Conservation (phyloP, 2,329 filamentous ascomycete genomes). For the Alternaria infectoria region DNA sequence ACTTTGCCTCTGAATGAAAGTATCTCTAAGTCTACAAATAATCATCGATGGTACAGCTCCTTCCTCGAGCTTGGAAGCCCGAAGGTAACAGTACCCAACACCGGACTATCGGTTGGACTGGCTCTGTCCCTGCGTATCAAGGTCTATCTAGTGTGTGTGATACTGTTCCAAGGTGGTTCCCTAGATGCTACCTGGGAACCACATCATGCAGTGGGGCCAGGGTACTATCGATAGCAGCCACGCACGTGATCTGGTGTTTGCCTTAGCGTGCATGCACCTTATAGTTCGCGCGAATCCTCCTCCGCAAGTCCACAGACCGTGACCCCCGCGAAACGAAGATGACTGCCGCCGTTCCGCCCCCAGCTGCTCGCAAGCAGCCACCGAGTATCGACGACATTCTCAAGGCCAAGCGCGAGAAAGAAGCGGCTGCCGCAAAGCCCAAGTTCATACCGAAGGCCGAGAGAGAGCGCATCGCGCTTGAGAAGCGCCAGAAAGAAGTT, state of each 20-base stretch:
- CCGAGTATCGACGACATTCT: conserved; percentile 87
- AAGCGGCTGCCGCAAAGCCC: conserved; percentile 83
- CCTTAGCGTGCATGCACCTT: conserved; percentile 16
- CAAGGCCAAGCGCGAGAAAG: conserved; percentile 82
- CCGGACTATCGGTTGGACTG: background rate
- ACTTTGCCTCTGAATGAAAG: conserved; percentile 9
- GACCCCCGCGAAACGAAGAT: background rate
- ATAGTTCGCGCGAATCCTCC: conserved; percentile 2
- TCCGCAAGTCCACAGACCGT: background rate
- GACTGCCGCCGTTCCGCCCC: conserved; percentile 12
- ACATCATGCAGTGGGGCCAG: background rate
- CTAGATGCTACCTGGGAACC: background rate
- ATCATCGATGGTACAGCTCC: background rate
- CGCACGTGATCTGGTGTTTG: conserved; percentile 26
- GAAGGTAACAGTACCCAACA: background rate
- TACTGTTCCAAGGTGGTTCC: background rate
- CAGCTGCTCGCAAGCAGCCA: conserved; percentile 57
- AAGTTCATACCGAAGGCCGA: conserved; percentile 86
- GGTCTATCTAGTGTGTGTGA: background rate
- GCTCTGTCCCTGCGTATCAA: background rate
- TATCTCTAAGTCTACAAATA: conserved; percentile 23
- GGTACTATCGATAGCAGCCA: conserved; percentile 2
- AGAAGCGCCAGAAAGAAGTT: conserved; percentile 76
- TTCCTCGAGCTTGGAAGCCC: background rate
- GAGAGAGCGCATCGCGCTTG: conserved; percentile 78